Evolutionary conservation across 108 stramenopile genomes (phyloP).

Genomic region (Mayamaea pseudoterrestris): DNA sequence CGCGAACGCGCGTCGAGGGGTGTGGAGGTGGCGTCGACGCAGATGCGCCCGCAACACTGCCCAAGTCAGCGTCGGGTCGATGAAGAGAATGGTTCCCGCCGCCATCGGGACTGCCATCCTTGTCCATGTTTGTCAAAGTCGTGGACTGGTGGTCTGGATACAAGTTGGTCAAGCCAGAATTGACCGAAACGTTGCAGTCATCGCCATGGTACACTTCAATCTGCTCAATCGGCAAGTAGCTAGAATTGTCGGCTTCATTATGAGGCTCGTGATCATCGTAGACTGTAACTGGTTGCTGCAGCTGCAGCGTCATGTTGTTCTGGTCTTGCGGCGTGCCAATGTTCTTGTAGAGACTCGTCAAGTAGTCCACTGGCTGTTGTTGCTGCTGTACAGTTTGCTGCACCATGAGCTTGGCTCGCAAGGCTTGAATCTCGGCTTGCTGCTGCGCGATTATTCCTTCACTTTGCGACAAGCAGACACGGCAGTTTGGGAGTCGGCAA

Average conservation of each 20-base stretch:
- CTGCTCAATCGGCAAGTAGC: conserved; percentile 6
- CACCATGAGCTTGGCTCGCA: neutral
- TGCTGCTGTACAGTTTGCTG: neutral
- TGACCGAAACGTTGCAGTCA: neutral
- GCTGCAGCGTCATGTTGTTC: neutral
- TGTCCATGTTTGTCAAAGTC: neutral
- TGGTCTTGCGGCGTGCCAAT: neutral
- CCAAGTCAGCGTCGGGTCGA: too few relatives aligned
- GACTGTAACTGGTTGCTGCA: neutral
- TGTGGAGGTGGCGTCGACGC: neutral
- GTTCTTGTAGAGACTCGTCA: too few relatives aligned
- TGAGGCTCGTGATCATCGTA: neutral
- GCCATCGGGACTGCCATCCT: neutral
- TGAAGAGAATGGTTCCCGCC: neutral
- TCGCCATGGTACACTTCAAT: conserved; percentile 6
- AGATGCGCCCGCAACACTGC: neutral
- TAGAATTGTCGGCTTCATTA: neutral
- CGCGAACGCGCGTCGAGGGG: conserved; percentile 1
- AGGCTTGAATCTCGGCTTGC: conserved; percentile 5
- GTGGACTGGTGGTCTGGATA: neutral
- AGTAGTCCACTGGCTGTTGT: neutral
- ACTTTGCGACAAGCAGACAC: too few relatives aligned
- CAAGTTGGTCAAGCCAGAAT: conserved; percentile 4
- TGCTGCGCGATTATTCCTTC: too few relatives aligned
- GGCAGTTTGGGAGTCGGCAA: too few relatives aligned